Evolutionary conservation across 176 grass and related monocot species (phyloP).

Genomic region (Saccharum officinarum): DNA sequence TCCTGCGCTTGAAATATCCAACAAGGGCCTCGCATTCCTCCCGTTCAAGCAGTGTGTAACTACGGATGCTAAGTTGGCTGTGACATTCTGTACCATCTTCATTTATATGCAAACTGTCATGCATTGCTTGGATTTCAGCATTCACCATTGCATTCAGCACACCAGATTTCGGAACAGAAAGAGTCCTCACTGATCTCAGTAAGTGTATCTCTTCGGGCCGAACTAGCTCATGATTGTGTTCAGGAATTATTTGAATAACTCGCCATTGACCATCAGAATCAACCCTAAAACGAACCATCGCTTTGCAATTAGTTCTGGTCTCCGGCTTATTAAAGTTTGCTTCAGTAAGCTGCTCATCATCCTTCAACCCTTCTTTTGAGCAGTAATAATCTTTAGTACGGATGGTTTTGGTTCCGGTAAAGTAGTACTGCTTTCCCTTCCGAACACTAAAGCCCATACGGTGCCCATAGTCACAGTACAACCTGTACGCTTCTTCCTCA

Average conservation of each 20-base stretch:
- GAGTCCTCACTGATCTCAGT: constrained; percentile 74
- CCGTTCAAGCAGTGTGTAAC: constrained; percentile 58
- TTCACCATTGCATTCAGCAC: constrained; percentile 73
- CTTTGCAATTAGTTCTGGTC: constrained; percentile 82
- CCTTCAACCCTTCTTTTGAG: constrained; percentile 85
- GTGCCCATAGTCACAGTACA: constrained; percentile 76
- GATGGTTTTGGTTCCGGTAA: constrained; percentile 69
- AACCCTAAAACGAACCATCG: constrained; percentile 78
- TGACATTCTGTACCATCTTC: constrained; percentile 54
- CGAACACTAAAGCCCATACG: constrained; percentile 85
- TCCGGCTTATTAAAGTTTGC: constrained; percentile 70
- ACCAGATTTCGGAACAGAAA: constrained; percentile 67
- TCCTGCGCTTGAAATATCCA: constrained; percentile 62
- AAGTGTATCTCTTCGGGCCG: constrained; percentile 68
- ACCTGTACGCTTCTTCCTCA: constrained; percentile 83
- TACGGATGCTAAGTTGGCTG: constrained; percentile 54
- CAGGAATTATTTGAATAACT: constrained; percentile 72
- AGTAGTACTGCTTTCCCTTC: constrained; percentile 86
- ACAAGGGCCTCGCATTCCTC: constrained; percentile 53
- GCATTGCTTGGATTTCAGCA: constrained; percentile 65
- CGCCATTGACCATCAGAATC: constrained; percentile 73
- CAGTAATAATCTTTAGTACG: constrained; percentile 90
- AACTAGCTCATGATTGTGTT: constrained; percentile 83
- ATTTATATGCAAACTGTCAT: constrained; percentile 39
- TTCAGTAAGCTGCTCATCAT: constrained; percentile 69